A percentile compares a stretch with the other conserved stretches of the same genome.
Conservation (phyloP, 2,329 filamentous ascomycete species). For the Phyllosticta capitalensis region DNA sequence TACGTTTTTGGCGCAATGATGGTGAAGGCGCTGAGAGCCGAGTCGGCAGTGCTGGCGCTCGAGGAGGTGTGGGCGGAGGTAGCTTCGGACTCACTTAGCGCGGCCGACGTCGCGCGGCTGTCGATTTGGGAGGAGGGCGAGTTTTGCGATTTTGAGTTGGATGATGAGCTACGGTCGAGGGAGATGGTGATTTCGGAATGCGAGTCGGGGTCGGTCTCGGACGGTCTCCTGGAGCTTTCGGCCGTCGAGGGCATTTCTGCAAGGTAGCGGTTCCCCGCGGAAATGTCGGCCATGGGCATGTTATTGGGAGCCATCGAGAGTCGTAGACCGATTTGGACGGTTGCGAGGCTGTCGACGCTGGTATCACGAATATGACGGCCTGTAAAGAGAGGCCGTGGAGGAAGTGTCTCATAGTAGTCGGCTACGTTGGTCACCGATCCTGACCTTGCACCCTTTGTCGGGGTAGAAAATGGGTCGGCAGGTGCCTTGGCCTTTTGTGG, state of each 20-base stretch:
- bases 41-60: not conserved
- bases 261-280: not conserved
- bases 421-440: constrained; percentile 28
- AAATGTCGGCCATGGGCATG: not conserved
- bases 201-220: not conserved
- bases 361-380: constrained; percentile 47
- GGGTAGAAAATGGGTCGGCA: not conserved
- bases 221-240: not conserved
- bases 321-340: constrained; percentile 61
- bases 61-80: not conserved
- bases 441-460: not conserved
- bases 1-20: not conserved
- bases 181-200: not conserved
- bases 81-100: not conserved
- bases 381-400: constrained; percentile 30
- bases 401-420: constrained; percentile 16
- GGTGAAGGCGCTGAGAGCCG: not conserved
- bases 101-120: not conserved
- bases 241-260: not conserved
- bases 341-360: constrained; percentile 56
- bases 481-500: not conserved
- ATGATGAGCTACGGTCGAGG: not conserved
- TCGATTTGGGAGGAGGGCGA: not conserved
- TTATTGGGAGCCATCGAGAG: constrained; percentile 41
- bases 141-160: not conserved